Base-by-base conservation (phyloP, 768 basidiomycete genomes). In the Sarcomyxa edulis region DNA sequence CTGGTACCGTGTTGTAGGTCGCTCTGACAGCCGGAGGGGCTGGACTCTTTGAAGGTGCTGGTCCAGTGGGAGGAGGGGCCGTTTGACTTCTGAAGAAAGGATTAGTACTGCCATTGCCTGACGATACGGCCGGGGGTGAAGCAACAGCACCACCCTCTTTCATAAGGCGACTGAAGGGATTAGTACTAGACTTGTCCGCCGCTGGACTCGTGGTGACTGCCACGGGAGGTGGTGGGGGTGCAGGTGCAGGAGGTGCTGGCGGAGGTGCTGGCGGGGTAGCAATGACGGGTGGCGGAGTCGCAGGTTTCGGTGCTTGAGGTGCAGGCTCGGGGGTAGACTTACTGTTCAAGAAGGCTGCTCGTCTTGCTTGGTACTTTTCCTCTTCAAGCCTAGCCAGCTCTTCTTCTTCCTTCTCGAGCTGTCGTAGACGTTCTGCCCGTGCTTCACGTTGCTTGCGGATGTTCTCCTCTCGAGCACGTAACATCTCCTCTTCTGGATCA, bases 151-250 rank as follows among this genome's bases (percentile, higher is more conserved):
- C 61, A 8, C 66, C 72, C 34, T 73, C 70, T 41, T 72, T 72
- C 46, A 77, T 70, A 28, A 90, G 49, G 9, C 75, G 73, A 58
- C 76, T 85, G 58, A 94, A 94, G 0, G 91, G 91, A 57, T 93
- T 93, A 7, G 77, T 88, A 36, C 67, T 70, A 4, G 77, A 66
- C 48, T 78, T 80, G 26, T 76, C 69, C 23, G 56, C 31, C 23
- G 54, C 42, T 22, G 63, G 51, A 0, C 55, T 49, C 1, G 52
- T 45, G 5, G 61, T 8, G 6, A 48, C 37, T 30, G 48, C 39
- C 2, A 51, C 39, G 2, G 60, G 49, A 4, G 54, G 40, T 3
- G 65, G 46, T 1, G 70, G 54, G 22, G 56, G 44, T 14, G 64
- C 51, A 6, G 59, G 51, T 18, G 62, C 50, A 24, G 66, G 48